These are phyloP conservation scores for Puccinia triticina DNA, from an alignment of 1,284 basidiomycete species.

Conservation along the genomic window DNA sequence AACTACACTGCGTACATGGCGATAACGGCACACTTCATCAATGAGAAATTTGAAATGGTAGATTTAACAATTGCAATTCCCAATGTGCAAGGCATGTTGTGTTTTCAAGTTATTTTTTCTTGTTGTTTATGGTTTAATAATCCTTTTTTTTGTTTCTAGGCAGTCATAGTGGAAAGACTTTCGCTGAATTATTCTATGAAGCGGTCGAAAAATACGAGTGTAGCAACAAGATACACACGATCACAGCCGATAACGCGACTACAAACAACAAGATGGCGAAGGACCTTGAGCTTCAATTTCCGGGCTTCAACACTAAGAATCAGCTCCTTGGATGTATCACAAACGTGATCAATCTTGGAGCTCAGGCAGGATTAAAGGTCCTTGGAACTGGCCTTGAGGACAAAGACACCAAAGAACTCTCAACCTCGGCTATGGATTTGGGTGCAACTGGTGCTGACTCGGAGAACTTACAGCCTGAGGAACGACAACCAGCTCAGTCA, in stretches of 20 bases:
- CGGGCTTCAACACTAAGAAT: no score
- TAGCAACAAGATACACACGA: no score
- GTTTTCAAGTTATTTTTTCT: no score
- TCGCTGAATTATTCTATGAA: background rate
- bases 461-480: background rate
- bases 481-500: no score
- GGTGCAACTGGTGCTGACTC: background rate
- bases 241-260: conserved; percentile 22
- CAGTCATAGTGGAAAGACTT: background rate
- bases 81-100: no score
- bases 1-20: background rate
- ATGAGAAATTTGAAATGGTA: conserved; percentile 5
- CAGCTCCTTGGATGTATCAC: no score
- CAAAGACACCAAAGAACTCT: no score
- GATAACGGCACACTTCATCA: background rate
- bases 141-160: conserved; percentile 14
- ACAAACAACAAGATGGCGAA: background rate
- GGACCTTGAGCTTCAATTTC: background rate
- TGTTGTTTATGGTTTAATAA: background rate
- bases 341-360: no score
- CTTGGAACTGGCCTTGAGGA: no score
- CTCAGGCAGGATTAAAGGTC: no score
- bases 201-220: background rate
- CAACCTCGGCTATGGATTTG: background rate
- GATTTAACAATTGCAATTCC: conserved; percentile 4